Evolutionary conservation across 2,329 filamentous ascomycete species (phyloP), one percentile per base, ranked within the genome.

Genomic region (Graphium sp.): DNA sequence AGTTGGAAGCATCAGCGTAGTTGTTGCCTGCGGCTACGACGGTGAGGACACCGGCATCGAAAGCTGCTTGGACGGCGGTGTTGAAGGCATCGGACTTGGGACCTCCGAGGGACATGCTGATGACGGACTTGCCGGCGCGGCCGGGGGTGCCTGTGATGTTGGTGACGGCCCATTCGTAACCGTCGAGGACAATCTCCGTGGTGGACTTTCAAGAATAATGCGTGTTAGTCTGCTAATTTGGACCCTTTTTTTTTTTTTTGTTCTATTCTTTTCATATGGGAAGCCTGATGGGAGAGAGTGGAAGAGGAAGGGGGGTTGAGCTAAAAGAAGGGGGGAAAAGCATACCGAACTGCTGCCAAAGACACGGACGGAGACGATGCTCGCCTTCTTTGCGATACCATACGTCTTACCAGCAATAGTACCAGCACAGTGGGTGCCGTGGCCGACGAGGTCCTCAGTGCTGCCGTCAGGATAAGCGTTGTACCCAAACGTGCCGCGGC

Each of bases 21-120:
- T 49, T 48, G 42, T 70, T 70, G 12, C 67, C 67, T 13, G 66
- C 66, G 4, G 66, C 64, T 1, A 66, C 63, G 18, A 63, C 58
- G 3, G 61, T 53, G 29, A 66, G 54, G 18, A 73, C 47, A 14
- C 64, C 65, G 2, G 44, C 40, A 14, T 40, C 39, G 39, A 56
- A 56, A 28, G 62, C 60, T 16, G 45, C 48, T 21, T 55, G 49
- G 12, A 69, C 53, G 25, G 62, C 61, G 20, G 39, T 42, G 52
- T 69, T 69, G 40, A 67, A 50, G 24, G 64, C 49, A 1, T 46
- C 35, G 1, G 58, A 62, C 32, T 41, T 44, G 18, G 41, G 32
- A 3, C 60, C 61, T 9, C 64, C 65, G 3, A 72, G 54, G 14
- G 61, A 68, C 60, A 72, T 60, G 49, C 56, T 64, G 33, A 67